These are phyloP conservation scores for Starmerella stigmatis DNA, from an alignment of 805 yeast species.

Conservation along the genomic window DNA sequence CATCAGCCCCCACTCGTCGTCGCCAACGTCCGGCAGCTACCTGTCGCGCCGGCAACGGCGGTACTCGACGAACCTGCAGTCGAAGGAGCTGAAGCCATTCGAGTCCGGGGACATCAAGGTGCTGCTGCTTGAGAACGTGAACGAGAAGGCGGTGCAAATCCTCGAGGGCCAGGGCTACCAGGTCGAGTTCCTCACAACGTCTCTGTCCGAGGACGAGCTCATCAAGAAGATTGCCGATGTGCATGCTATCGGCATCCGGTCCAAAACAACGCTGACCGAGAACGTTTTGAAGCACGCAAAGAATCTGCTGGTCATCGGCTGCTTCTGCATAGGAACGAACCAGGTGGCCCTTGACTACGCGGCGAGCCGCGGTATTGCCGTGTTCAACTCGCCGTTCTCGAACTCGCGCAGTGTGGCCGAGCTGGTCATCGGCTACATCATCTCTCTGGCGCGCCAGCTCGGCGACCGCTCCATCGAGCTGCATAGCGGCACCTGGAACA, in stretches of 20 bases:
- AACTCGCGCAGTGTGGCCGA: constrained; percentile 98
- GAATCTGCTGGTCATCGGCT: constrained; percentile 82
- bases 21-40: constrained; percentile 18
- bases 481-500: constrained; percentile 97
- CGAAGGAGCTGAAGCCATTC: constrained; percentile 82
- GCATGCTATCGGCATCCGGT: constrained; percentile 96
- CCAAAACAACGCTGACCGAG: constrained; percentile 82
- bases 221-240: constrained; percentile 87
- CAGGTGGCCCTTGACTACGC: constrained; percentile 91
- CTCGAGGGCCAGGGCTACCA: constrained; percentile 89
- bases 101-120: constrained; percentile 92
- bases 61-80: constrained; percentile 20
- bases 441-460: constrained; percentile 86
- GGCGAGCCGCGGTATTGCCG: constrained; percentile 87
- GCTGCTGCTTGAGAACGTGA: constrained; percentile 82
- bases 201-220: constrained; percentile 84
- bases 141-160: constrained; percentile 79
- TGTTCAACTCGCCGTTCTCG: constrained; percentile 96
- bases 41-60: constrained; percentile 23
- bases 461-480: constrained; percentile 94
- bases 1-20: constrained; percentile 14
- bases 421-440: constrained; percentile 88
- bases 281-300: constrained; percentile 74
- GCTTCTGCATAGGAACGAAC: constrained; percentile 98
- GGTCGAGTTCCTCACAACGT: constrained; percentile 84